Base-by-base conservation (phyloP, 495 filamentous ascomycete species). In the Melanomma pulvis-pyrius region DNA sequence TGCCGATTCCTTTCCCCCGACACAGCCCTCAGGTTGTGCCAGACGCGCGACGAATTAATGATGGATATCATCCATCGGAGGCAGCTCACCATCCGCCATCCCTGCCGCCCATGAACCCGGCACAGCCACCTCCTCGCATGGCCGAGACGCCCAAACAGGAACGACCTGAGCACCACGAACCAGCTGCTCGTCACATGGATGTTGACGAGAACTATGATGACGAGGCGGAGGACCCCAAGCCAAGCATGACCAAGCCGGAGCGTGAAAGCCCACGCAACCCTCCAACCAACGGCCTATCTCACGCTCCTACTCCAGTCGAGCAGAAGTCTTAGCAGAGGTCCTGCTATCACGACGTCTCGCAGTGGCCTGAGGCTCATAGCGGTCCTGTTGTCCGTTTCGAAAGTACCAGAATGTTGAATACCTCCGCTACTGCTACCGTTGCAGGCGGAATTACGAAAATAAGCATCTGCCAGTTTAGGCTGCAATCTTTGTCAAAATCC, bases 171-270 rank as follows among this genome's bases (percentile, higher is more conserved):
- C 67, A 71, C 24, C 73, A 82, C 24, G 94, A 98, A 78, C 84
- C 92, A 13, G 91, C 94, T 6, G 90, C 90, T 34, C 85, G 94
- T 9, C 94, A 96, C 76, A 96, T 98, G 88, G 94, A 98, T 24
- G 89, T 98, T 47, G 94, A 98, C 74, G 93, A 98, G 76, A 87
- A 96, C 65, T 96, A 98, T 69, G 93, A 97, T 76, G 92, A 96
- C 68, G 92, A 91, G 29, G 86, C 78, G 17, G 90, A 89, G 58
- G 93, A 96, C 66, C 88, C 96, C 52, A 92, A 96, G 77, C 85
- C 88, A 73, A 86, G 84, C 63, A 78, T 79, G 2, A 80, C 61
- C 59, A 77, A 79, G 59, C 72, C 73, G 0, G 79, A 75, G 55
- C 74, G 79, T 19, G 81, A 76, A 41, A 82, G 79, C 68, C 81